Evolutionary conservation across 305 asterid genomes (phyloP), one percentile per base, ranked within the genome.

Genomic region (Plantago lanceolata): DNA sequence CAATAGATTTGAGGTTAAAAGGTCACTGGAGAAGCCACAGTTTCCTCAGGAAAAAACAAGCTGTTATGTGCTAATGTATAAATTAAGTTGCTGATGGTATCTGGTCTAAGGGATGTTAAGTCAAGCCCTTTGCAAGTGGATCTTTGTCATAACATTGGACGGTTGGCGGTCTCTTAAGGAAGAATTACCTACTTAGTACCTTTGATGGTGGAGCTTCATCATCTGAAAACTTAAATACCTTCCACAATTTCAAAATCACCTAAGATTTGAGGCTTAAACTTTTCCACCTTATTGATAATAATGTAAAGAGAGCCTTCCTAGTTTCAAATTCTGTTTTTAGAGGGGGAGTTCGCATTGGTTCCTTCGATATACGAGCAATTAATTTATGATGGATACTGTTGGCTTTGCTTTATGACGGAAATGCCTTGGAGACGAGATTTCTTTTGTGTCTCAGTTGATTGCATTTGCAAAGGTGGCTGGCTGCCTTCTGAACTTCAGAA

Each of bases 401-500:
- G 48, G 45, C 15, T 33, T 29, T 33, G 81, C 79, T 53, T 62
- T 68, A 59, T 73, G 73, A 61, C 73, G 84, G 85, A 80, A 65
- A 48, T 71, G 57, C 70, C 71, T 64, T 68, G 28, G 70, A 74
- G 66, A 24, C 56, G 64, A 75, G 80, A 72, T 77, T 69, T 80
- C 83, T 73, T 82, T 75, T 71, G 61, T 65, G 61, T 78, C 40
- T 75, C 79, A 70, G 85, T 76, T 72, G 78, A 82, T 76, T 84
- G 86, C 76, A 44, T 79, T 73, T 71, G 81, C 80, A 68, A 76
- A 77, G 81, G 79, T 76, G 79, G 80, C 85, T 79, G 84, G 80
- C 85, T 79, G 84, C 82, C 76, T 73, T 75, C 86, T 74, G 93
- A 83, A 80, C 76, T 68, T 79, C 84, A 74, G 79, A 73, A 73